Conservation (phyloP, 225 moss, liverwort and hornwort genomes). For the Sphagnum tenellum region DNA sequence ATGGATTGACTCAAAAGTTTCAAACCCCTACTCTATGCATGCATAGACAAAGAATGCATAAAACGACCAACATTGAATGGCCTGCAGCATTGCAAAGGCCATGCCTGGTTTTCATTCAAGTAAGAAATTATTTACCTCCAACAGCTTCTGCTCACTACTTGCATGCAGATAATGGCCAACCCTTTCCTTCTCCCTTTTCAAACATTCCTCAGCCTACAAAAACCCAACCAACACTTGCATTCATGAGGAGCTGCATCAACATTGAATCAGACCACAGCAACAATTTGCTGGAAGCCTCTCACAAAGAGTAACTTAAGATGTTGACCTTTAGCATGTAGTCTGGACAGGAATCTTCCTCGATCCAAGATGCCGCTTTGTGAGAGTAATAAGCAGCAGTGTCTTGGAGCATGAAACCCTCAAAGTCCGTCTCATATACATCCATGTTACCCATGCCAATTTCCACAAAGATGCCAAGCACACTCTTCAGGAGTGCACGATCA, state of each 20-base stretch:
- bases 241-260: too few relatives aligned
- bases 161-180: slow-evolving; percentile 94
- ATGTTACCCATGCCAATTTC: slow-evolving; percentile 97
- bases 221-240: too few relatives aligned
- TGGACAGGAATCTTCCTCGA: slow-evolving; percentile 96
- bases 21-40: too few relatives aligned
- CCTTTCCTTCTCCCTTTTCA: slow-evolving; percentile 97
- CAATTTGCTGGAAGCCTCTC: too few relatives aligned
- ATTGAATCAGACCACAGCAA: background rate
- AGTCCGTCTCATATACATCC: slow-evolving; percentile 89
- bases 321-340: slow-evolving; percentile 97
- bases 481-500: slow-evolving; percentile 91
- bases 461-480: slow-evolving; percentile 90
- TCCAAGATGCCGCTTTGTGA: slow-evolving; percentile 91
- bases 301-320: background rate
- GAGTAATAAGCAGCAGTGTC: slow-evolving; percentile 92
- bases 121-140: slow-evolving; percentile 37
- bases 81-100: too few relatives aligned
- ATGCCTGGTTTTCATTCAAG: too few relatives aligned
- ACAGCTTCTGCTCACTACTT: slow-evolving; percentile 66
- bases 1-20: too few relatives aligned
- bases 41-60: too few relatives aligned
- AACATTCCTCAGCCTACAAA: slow-evolving; percentile 73
- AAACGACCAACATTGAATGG: too few relatives aligned
- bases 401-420: slow-evolving; percentile 86